phyloP scores from a whole-genome alignment of 371 early-diverging fungal genomes.

The Mortierella sp. region DNA sequence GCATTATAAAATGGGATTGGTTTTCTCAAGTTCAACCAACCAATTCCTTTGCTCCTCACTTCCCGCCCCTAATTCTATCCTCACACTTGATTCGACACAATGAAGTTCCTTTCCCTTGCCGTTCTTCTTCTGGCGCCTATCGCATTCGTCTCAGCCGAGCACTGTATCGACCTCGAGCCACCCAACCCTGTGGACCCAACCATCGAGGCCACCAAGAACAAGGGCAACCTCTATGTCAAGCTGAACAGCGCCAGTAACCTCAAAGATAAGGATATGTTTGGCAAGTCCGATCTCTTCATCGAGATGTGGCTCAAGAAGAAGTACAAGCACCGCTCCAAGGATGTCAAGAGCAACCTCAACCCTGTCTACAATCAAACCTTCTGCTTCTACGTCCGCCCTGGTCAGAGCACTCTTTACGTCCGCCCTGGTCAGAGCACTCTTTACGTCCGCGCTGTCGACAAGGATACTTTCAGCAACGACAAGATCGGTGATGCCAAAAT shows the following conservation, averaged over 20 bases:
- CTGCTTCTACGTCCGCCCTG: conserved; percentile 38
- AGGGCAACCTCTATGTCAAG: conserved; percentile 51
- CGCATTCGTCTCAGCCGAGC: conserved; percentile 12
- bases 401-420: conserved; percentile 59
- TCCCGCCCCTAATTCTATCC: neutral
- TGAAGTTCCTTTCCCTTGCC: conserved; percentile 19
- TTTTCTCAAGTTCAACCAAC: no score
- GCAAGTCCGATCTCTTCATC: conserved; percentile 36
- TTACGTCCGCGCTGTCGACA: conserved; percentile 60
- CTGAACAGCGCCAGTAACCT: conserved; percentile 39
- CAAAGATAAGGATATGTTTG: conserved; percentile 17
- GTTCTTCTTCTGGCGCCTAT: conserved; percentile 5
- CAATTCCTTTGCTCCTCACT: neutral
- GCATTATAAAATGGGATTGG: no score
- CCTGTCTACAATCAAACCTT: conserved; percentile 31
- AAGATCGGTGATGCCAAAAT: conserved; percentile 61
- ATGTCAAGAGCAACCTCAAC: conserved; percentile 23
- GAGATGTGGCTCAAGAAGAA: conserved; percentile 52
- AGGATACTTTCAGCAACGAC: conserved; percentile 59
- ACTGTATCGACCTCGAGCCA: conserved; percentile 12
- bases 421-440: conserved; percentile 55
- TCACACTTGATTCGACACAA: neutral
- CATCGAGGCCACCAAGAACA: conserved; percentile 17
- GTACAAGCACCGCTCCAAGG: conserved; percentile 44
- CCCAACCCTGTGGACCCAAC: neutral